Base-by-base conservation (phyloP, 1,284 basidiomycete genomes). In the Lignosus rhinocerotis region DNA sequence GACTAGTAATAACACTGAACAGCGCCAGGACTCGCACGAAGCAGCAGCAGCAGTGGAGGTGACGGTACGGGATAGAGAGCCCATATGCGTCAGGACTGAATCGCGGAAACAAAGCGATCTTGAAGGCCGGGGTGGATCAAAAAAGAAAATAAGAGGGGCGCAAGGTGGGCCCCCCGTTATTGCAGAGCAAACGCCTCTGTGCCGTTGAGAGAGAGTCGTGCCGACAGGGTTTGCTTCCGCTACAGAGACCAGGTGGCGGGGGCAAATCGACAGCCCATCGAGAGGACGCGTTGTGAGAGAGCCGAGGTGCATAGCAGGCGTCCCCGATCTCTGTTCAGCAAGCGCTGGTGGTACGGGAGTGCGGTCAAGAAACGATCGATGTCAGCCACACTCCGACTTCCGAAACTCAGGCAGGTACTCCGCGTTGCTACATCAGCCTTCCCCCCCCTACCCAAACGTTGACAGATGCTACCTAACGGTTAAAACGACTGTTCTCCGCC, bases 171-270 rank as follows among this genome's bases (percentile, higher is more conserved):
- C 63, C 62, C 33, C 66, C 66, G 66, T 56, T 58, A 57, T 52
- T 54, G 63, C 57, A 65, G 66, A 51, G 65, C 66, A 61, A 54
- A 52, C 58, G 63, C 58, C 56, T 61, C 60, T 60, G 48, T 47
- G 43, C 55, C 60, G 62, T 65, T 67, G 69, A 14, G 36, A 66
- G 66, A 58, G 62, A 62, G 66, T 62, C 67, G 64, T 65, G 54
- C 67, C 66, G 68, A 67, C 69, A 70, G 71, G 65, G 68, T 74
- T 75, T 74, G 73, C 69, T 72, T 71, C 73, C 73, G 73, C 68
- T 70, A 62, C 57, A 56, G 61, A 53, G 55, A 52, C 46, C 57
- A 54, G 65, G 54, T 51, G 56, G 62, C 62, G 62, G 60, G 63
- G 60, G 61, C 63, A 55, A 65, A 64, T 56, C 59, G 55, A 59